A percentile compares a stretch with the other conserved stretches of the same genome.
Evolutionary conservation across 1,139 yeast species (phyloP).

Genomic region (Debaryomycetaceae sp.): DNA sequence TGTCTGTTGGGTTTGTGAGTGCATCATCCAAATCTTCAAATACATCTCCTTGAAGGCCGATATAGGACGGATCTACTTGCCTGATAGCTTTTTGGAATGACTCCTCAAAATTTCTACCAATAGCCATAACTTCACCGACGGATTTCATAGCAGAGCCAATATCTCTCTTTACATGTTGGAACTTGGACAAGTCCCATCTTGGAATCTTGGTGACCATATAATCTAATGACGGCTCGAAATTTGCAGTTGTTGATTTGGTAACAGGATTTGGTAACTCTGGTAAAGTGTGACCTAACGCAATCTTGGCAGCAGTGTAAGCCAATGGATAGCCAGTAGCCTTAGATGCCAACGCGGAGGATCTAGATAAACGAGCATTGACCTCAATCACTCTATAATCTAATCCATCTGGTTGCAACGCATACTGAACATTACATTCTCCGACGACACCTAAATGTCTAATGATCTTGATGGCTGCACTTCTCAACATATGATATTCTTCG

Average conservation of each 20-base stretch:
- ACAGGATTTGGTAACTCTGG: slow-evolving; percentile 97
- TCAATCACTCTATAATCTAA: slow-evolving; percentile 94
- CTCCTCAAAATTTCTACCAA: slow-evolving; percentile 96
- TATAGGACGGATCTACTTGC: slow-evolving; percentile 87
- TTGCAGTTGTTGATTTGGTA: slow-evolving; percentile 92
- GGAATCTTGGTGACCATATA: slow-evolving; percentile 97
- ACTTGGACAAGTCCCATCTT: slow-evolving; percentile 95
- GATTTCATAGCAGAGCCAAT: slow-evolving; percentile 97
- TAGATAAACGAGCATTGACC: slow-evolving; percentile 94
- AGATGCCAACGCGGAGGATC: slow-evolving; percentile 97
- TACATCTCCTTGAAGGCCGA: slow-evolving; percentile 90
- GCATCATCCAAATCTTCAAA: slow-evolving; percentile 78
- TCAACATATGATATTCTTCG: slow-evolving; percentile 96
- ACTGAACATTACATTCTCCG: slow-evolving; percentile 98
- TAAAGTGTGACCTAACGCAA: slow-evolving; percentile 89
- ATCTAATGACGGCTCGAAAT: slow-evolving; percentile 95
- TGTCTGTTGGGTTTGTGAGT: slow-evolving; percentile 88
- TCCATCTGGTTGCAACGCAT: slow-evolving; percentile 93
- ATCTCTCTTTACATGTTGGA: slow-evolving; percentile 89
- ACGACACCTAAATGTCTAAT: slow-evolving; percentile 98
- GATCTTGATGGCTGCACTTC: slow-evolving; percentile 95
- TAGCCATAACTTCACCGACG: slow-evolving; percentile 99
- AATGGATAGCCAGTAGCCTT: slow-evolving; percentile 98
- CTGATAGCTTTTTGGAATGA: slow-evolving; percentile 97
- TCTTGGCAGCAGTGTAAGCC: slow-evolving; percentile 98